A percentile compares a stretch with the other conserved stretches of the same genome.
These are phyloP conservation scores for Claviceps monticola DNA, from an alignment of 2,329 filamentous ascomycete genomes.

Conservation along the genomic window DNA sequence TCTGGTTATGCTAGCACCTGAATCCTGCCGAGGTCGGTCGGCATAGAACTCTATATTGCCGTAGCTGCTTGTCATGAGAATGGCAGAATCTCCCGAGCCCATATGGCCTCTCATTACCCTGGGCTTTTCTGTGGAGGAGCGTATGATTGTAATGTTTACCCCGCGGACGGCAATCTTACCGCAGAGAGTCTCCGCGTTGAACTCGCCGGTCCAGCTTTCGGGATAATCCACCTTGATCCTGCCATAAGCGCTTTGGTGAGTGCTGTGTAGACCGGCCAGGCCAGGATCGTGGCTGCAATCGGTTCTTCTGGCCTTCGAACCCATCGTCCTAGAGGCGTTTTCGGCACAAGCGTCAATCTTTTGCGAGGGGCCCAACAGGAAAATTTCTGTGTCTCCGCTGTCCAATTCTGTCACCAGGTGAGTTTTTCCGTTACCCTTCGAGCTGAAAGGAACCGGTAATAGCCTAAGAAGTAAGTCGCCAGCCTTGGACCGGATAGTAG, in stretches of 20 bases:
- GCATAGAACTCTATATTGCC: conserved; percentile 13
- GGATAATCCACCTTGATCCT: conserved; percentile 31
- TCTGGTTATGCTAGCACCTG: no score
- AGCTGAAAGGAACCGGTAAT: conserved; percentile 28
- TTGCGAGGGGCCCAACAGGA: conserved; percentile 7
- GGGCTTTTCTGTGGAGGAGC: conserved; percentile 19
- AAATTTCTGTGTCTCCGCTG: conserved; percentile 27
- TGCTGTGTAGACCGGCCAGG: conserved; percentile 23
- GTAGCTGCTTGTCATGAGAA: conserved; percentile 19
- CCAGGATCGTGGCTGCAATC: not conserved
- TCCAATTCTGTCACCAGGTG: conserved; percentile 27
- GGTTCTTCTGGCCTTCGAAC: no score
- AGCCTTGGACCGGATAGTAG: conserved; percentile 24
- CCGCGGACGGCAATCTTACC: conserved; percentile 28
- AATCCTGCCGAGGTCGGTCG: no score
- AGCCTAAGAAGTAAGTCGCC: conserved; percentile 24
- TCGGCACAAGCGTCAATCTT: no score
- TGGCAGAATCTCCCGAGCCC: conserved; percentile 23
- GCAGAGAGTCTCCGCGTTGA: conserved; percentile 25
- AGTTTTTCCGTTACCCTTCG: conserved; percentile 11
- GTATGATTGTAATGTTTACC: conserved; percentile 25
- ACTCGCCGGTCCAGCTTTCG: conserved; percentile 32
- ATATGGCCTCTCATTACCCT: conserved; percentile 24
- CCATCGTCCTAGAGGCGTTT: no score
- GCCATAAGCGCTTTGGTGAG: conserved; percentile 32